These are phyloP conservation scores for Effrenium voratum DNA, from an alignment of 73 alveolate species.

Conservation along the genomic window DNA sequence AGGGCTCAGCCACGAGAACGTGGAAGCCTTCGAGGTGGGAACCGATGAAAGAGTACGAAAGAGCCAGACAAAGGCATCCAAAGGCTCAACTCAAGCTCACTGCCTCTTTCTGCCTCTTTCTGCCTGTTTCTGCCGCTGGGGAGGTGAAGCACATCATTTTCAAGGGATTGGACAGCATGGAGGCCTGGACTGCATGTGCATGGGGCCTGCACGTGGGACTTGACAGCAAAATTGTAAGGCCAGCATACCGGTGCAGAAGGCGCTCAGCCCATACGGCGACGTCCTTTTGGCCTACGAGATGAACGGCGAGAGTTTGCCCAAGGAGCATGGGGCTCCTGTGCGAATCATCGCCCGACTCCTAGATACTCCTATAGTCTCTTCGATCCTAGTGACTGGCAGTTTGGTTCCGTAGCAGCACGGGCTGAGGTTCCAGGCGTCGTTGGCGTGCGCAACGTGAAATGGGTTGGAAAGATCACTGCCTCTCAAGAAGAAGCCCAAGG, in stretches of 20 bases:
- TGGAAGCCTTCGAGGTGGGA: constrained; percentile 51
- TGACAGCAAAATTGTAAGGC: not conserved
- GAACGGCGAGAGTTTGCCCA: constrained; percentile 95
- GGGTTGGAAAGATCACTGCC: constrained; percentile 66
- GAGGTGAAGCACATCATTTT: constrained; percentile 69
- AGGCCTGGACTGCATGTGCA: not conserved
- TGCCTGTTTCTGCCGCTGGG: not conserved
- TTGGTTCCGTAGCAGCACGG: not conserved
- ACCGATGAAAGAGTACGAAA: not conserved
- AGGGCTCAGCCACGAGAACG: constrained; percentile 87
- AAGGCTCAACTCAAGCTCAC: no score
- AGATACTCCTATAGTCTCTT: no score
- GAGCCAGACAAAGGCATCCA: not conserved
- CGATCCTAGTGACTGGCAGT: no score
- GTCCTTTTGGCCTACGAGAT: constrained; percentile 95
- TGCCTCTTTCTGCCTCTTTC: no score
- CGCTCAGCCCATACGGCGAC: constrained; percentile 94
- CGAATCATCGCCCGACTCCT: constrained; percentile 90
- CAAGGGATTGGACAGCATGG: constrained; percentile 82
- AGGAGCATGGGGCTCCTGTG: constrained; percentile 97
- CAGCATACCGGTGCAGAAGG: constrained; percentile 78
- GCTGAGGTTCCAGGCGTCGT: constrained; percentile 84
- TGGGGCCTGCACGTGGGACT: not conserved
- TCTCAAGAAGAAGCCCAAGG: constrained; percentile 88
- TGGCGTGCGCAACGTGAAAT: constrained; percentile 80